phyloP scores from a whole-genome alignment of 345 rosid species.

The Anastatica hierochuntica region DNA sequence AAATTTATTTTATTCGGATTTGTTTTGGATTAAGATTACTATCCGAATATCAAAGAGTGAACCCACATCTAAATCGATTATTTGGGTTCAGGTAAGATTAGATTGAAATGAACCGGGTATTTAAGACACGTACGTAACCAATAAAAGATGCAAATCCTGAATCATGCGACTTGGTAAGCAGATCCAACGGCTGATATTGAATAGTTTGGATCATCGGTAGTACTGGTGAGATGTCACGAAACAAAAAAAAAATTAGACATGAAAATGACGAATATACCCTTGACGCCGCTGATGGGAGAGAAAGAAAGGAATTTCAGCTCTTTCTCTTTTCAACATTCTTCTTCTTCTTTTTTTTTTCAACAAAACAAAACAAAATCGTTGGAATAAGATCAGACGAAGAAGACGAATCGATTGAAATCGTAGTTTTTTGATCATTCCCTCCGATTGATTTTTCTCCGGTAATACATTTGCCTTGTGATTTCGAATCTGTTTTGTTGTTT shows the following conservation, averaged over 20 bases:
- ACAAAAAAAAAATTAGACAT: too few species aligned
- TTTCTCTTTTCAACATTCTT: not conserved
- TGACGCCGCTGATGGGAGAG: constrained; percentile 6
- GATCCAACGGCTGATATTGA: constrained; percentile 27
- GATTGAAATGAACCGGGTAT: too few species aligned
- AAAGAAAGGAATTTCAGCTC: constrained; percentile 6
- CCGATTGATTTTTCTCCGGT: too few species aligned
- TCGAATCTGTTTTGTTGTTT: not conserved
- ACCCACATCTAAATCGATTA: too few species aligned
- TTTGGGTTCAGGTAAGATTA: too few species aligned
- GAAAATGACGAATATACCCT: constrained; percentile 31
- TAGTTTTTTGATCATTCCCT: not conserved
- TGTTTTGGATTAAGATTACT: too few species aligned
- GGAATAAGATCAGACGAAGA: not conserved
- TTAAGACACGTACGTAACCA: too few species aligned
- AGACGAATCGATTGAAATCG: too few species aligned
- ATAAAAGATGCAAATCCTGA: too few species aligned
- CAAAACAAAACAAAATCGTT: not conserved
- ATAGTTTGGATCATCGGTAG: not conserved
- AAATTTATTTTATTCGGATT: too few species aligned
- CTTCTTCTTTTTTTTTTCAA: not conserved
- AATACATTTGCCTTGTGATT: not conserved
- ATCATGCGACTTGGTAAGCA: constrained; percentile 18
- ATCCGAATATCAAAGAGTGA: too few species aligned
- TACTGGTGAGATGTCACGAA: constrained; percentile 17